These are phyloP conservation scores for Penicillium coprophilum DNA, from an alignment of 495 filamentous ascomycete species.

Conservation along the genomic window DNA sequence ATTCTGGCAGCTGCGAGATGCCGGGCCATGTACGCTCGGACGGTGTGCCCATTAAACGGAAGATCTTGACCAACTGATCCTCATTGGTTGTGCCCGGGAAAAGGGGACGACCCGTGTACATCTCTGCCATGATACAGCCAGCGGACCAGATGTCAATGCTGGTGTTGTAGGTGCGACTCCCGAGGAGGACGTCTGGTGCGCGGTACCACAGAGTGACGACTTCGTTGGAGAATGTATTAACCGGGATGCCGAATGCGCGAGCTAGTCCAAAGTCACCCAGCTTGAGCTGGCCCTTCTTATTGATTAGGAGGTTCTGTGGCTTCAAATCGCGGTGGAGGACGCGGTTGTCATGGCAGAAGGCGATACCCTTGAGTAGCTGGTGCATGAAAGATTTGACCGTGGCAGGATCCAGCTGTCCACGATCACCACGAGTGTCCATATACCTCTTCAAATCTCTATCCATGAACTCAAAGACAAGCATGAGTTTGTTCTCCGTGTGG, in stretches of 20 bases:
- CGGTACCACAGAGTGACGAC: slow-evolving; percentile 97
- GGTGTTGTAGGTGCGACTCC: slow-evolving; percentile 90
- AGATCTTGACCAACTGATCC: slow-evolving; percentile 92
- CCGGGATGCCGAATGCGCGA: slow-evolving; percentile 91
- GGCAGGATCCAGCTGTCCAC: slow-evolving; percentile 75
- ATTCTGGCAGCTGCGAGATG: slow-evolving; percentile 86
- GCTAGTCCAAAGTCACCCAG: slow-evolving; percentile 95
- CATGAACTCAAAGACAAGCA: slow-evolving; percentile 99
- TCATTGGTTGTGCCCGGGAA: slow-evolving; percentile 97
- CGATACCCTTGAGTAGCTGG: slow-evolving; percentile 89
- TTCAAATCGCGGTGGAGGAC: slow-evolving; percentile 96
- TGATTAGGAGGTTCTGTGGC: slow-evolving; percentile 93
- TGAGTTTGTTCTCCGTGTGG: slow-evolving; percentile 98
- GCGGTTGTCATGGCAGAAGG: slow-evolving; percentile 94
- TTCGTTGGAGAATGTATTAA: slow-evolving; percentile 98
- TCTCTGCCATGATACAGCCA: slow-evolving; percentile 98
- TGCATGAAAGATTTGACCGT: slow-evolving; percentile 98
- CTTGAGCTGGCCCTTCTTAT: slow-evolving; percentile 86
- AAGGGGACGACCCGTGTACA: slow-evolving; percentile 89
- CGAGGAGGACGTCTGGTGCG: slow-evolving; percentile 88
- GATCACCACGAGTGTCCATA: slow-evolving; percentile 87
- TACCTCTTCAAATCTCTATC: slow-evolving; percentile 99
- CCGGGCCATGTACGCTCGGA: slow-evolving; percentile 91
- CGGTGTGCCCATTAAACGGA: slow-evolving; percentile 95
- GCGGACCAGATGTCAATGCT: slow-evolving; percentile 98